phyloP scores from a whole-genome alignment of 345 rosid genomes.

The Boechera stricta region DNA sequence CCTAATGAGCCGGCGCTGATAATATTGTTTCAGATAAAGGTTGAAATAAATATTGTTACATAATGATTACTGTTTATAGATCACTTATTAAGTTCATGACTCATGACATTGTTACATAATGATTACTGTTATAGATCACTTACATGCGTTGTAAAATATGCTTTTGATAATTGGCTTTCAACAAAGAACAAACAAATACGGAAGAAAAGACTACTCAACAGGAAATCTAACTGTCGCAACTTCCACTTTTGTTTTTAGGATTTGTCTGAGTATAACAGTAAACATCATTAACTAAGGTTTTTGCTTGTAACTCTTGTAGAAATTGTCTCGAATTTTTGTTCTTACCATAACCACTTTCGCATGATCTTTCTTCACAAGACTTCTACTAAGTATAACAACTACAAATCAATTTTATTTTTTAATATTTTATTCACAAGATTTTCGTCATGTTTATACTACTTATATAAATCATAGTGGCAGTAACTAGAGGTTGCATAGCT shows the following conservation, averaged over 20 bases:
- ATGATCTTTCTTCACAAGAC: conserved; percentile 7
- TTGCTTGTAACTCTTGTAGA: neutral
- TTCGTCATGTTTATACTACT: neutral
- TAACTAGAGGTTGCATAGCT: conserved; percentile 27
- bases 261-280: conserved; percentile 16
- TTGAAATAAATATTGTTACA: neutral
- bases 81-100: neutral
- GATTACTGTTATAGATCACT: neutral
- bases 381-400: neutral
- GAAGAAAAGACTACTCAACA: no score
- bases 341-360: neutral
- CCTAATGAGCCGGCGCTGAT: no score
- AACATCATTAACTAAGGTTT: neutral
- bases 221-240: no score
- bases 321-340: neutral
- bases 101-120: neutral
- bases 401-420: neutral
- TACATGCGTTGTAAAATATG: neutral
- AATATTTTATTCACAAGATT: neutral
- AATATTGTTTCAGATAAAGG: neutral
- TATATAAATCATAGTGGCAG: conserved; percentile 7
- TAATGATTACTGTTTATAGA: neutral
- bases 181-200: conserved; percentile 7
- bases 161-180: conserved; percentile 22
- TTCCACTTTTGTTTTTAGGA: conserved; percentile 26